phyloP scores from a whole-genome alignment of 2,329 filamentous ascomycete species.

The Neobulgaria alba region DNA sequence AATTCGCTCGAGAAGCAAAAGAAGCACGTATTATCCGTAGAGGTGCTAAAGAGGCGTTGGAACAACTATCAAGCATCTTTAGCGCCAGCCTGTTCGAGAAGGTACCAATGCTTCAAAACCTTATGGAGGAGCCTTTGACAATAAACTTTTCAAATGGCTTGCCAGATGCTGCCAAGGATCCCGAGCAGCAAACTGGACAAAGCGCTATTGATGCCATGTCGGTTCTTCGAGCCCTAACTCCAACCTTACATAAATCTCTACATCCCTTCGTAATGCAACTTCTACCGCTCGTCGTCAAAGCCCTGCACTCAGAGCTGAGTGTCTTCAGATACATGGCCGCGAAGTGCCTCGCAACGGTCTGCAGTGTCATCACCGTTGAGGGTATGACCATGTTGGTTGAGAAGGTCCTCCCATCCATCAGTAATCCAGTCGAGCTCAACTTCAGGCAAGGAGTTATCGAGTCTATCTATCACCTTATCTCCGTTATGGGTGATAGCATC shows the following conservation, averaged over 20 bases:
- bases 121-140: constrained; percentile 75
- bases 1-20: constrained; percentile 82
- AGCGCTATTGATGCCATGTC: constrained; percentile 92
- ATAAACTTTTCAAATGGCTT: constrained; percentile 66
- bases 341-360: constrained; percentile 94
- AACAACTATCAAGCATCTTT: constrained; percentile 76
- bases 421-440: constrained; percentile 78
- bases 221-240: constrained; percentile 82
- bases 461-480: constrained; percentile 91
- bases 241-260: constrained; percentile 70
- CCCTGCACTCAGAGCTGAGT: constrained; percentile 77
- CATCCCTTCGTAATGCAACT: constrained; percentile 75
- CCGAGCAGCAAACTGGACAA: constrained; percentile 71
- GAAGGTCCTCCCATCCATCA: constrained; percentile 84
- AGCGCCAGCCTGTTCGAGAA: constrained; percentile 69
- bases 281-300: constrained; percentile 78
- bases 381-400: constrained; percentile 96
- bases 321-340: constrained; percentile 95
- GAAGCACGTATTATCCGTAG: constrained; percentile 84
- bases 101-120: constrained; percentile 69
- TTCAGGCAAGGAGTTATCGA: constrained; percentile 91
- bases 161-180: constrained; percentile 63
- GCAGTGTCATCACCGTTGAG: constrained; percentile 89
- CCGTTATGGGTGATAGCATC: constrained; percentile 95
- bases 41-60: constrained; percentile 87